Percentiles rank a stretch among this genome's conserved stretches.
Evolutionary conservation across 768 basidiomycete genomes (phyloP).

Genomic region (Myochromella boudieri): DNA sequence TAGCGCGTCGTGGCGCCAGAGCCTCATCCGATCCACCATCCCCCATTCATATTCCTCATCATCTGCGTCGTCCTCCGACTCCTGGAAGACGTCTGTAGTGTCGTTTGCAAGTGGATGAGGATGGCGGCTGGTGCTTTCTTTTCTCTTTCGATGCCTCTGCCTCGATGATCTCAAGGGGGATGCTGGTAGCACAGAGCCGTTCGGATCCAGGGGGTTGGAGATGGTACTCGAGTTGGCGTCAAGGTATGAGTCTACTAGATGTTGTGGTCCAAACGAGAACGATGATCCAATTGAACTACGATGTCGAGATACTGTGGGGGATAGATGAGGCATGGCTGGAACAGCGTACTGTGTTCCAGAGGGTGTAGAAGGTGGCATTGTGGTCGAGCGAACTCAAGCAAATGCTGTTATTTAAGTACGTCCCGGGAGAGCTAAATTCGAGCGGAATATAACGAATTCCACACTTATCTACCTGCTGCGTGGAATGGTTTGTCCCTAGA

Average conservation of each 20-base stretch:
- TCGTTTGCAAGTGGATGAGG: constrained; percentile 79
- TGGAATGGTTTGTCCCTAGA: too few relatives aligned
- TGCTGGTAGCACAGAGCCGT: constrained; percentile 71
- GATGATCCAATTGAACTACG: constrained; percentile 75
- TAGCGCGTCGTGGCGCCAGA: constrained; percentile 97
- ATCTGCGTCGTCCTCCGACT: constrained; percentile 59
- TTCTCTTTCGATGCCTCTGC: constrained; percentile 51
- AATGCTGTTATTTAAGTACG: too few relatives aligned
- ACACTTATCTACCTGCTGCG: too few relatives aligned
- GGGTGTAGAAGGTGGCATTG: constrained; percentile 50
- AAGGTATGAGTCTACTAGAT: constrained; percentile 68
- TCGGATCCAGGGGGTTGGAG: constrained; percentile 71
- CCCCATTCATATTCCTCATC: constrained; percentile 72
- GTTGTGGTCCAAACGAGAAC: constrained; percentile 82
- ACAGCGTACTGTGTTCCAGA: constrained; percentile 41
- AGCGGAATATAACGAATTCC: too few relatives aligned
- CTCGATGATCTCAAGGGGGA: constrained; percentile 74
- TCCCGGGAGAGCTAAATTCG: too few relatives aligned
- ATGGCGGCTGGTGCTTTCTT: constrained; percentile 45
- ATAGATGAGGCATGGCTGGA: constrained; percentile 49
- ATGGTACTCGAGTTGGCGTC: constrained; percentile 63
- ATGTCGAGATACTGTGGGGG: constrained; percentile 56
- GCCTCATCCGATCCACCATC: constrained; percentile 91
- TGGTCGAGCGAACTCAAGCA: too few relatives aligned
- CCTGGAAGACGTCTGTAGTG: constrained; percentile 74